Percentiles rank a stretch among this genome's conserved stretches.
Conservation (phyloP, 768 basidiomycete genomes). For the Myochromella boudieri region DNA sequence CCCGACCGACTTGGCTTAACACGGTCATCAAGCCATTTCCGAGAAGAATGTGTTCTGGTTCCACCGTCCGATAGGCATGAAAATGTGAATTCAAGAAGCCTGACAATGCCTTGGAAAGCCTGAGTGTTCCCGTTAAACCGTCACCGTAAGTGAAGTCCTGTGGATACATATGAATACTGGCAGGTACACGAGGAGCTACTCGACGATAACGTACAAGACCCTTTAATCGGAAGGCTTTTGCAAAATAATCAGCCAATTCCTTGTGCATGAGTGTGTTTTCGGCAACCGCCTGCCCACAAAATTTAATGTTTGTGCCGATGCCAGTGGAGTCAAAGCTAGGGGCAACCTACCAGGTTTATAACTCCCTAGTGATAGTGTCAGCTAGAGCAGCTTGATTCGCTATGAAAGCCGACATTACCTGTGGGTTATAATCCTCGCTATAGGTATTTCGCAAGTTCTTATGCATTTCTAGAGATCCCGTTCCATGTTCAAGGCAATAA, state of each 20-base stretch:
- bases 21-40: conserved; percentile 16
- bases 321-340: too few relatives aligned
- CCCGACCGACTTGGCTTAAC: conserved; percentile 9
- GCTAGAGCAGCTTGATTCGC: too few relatives aligned
- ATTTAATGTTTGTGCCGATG: too few relatives aligned
- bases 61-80: conserved; percentile 9
- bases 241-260: conserved; percentile 15
- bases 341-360: too few relatives aligned
- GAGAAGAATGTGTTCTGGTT: conserved; percentile 12
- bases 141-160: conserved; percentile 22
- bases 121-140: conserved; percentile 8
- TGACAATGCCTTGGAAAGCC: conserved; percentile 14
- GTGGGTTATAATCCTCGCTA: too few relatives aligned
- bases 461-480: too few relatives aligned
- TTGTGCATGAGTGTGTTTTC: conserved; percentile 19
- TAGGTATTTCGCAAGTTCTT: too few relatives aligned
- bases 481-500: too few relatives aligned
- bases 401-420: too few relatives aligned
- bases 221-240: conserved; percentile 4
- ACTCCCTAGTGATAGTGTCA: too few relatives aligned
- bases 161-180: too few relatives aligned
- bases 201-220: neutral
- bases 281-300: conserved; percentile 18
- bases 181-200: neutral
- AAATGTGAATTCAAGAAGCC: conserved; percentile 16